These are phyloP conservation scores for Colletotrichum cordylinicola DNA, from an alignment of 2,329 filamentous ascomycete species.

Conservation along the genomic window DNA sequence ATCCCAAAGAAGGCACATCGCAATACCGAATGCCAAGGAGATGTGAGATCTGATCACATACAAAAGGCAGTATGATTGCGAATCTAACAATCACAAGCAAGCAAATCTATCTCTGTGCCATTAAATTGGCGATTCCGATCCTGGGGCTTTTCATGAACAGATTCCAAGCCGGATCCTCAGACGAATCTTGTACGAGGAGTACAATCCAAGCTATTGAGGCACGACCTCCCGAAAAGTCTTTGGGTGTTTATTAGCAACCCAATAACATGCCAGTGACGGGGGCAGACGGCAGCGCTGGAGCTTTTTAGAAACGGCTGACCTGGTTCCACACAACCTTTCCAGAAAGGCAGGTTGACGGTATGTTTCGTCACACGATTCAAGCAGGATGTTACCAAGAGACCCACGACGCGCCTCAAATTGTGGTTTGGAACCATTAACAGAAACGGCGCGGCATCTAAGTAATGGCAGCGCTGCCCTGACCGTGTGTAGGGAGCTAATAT, in stretches of 20 bases:
- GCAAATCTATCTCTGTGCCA: background rate
- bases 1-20: no score
- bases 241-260: rapidly evolving
- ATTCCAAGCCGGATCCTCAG: background rate
- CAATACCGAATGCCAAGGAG: background rate
- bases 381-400: no score
- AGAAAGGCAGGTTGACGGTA: background rate
- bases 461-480: background rate
- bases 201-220: rapidly evolving
- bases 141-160: rapidly evolving
- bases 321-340: background rate
- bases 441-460: background rate
- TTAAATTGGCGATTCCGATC: no score
- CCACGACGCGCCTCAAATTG: no score
- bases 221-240: rapidly evolving
- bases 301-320: background rate
- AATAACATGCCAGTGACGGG: background rate
- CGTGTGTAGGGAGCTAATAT: background rate
- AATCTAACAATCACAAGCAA: background rate
- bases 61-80: background rate
- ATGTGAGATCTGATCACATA: background rate
- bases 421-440: background rate
- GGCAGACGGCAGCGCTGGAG: background rate
- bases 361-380: background rate
- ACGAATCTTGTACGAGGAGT: background rate